A percentile compares a stretch with the other conserved stretches of the same genome.
Evolutionary conservation across 2,329 filamentous ascomycete genomes (phyloP).

Genomic region (Geosmithia flava): DNA sequence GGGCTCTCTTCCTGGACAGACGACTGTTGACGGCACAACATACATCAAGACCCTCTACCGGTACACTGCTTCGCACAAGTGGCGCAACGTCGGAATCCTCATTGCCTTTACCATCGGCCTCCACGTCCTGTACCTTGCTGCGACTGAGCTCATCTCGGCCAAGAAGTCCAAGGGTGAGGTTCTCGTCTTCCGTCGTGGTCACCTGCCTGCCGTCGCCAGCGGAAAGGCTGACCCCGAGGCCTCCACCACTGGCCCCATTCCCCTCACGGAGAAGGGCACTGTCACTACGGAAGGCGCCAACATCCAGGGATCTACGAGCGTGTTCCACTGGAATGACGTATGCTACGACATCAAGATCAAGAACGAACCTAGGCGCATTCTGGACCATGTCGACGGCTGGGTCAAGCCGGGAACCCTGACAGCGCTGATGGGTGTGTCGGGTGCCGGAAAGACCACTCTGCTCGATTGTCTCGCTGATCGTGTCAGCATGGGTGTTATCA

Average conservation of each 20-base stretch:
- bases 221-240: slow-evolving; percentile 10
- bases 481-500: slow-evolving; percentile 73
- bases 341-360: slow-evolving; percentile 63
- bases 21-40: slow-evolving; percentile 29
- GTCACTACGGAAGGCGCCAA: neutral
- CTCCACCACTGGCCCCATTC: slow-evolving; percentile 7
- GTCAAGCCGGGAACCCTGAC: slow-evolving; percentile 64
- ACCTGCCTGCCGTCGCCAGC: slow-evolving; percentile 7
- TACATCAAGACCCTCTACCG: slow-evolving; percentile 34
- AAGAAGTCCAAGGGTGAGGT: slow-evolving; percentile 49
- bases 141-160: slow-evolving; percentile 31
- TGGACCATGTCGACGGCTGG: slow-evolving; percentile 63
- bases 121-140: slow-evolving; percentile 32
- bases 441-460: slow-evolving; percentile 79
- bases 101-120: slow-evolving; percentile 36
- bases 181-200: slow-evolving; percentile 41
- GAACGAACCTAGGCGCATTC: slow-evolving; percentile 52
- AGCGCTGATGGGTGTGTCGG: slow-evolving; percentile 59
- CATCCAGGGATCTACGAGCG: slow-evolving; percentile 1
- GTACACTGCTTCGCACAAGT: slow-evolving; percentile 34
- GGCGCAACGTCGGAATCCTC: slow-evolving; percentile 46
- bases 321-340: slow-evolving; percentile 62
- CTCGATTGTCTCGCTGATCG: slow-evolving; percentile 72
- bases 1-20: slow-evolving; percentile 31
- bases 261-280: slow-evolving; percentile 9